Base-by-base conservation (phyloP, 495 filamentous ascomycete genomes). In the Cercophora samala region DNA sequence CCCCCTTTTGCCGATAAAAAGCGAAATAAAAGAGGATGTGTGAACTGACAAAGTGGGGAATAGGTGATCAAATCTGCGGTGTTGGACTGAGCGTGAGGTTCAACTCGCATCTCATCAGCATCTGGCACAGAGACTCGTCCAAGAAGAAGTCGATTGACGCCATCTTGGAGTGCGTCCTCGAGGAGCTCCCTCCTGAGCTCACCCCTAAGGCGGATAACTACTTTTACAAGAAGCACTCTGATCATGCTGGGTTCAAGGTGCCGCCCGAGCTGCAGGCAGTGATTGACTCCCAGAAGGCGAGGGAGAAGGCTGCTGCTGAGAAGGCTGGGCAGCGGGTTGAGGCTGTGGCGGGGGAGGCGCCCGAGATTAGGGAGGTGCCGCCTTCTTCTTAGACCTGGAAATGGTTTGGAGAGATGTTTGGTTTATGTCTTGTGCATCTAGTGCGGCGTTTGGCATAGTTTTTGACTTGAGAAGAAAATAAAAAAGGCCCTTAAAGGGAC, bases 51-150 rank as follows among this genome's bases (percentile, higher is more conserved):
- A 42, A 53, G 3, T 46, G 21, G 29, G 8, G 29, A 24, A 51
- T 32, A 90, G 89, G 87, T 66, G 93, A 97, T 74, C 90, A 93
- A 67, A 89, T 93, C 64, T 92, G 90, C 72, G 90, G 90, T 59
- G 84, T 93, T 64, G 86, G 85, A 11, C 84, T 91, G 61, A 88
- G 86, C 4, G 88, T 91, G 62, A 85, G 90, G 67, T 92, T 91
- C 76, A 92, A 88, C 75, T 87, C 87, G 3, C 86, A 92, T 70
- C 84, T 93, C 52, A 89, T 97, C 73, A 89, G 88, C 60, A 85
- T 97, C 69, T 97, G 93, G 93, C 93, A 96, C 77, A 90, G 93
- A 42, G 90, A 93, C 69, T 83, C 83, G 37, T 87, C 85, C 18
- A 90, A 91, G 74, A 82, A 90, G 65, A 86, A 82, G 66, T 93